phyloP scores from a whole-genome alignment of 768 basidiomycete species.

The Sporobolomyces roseus region DNA sequence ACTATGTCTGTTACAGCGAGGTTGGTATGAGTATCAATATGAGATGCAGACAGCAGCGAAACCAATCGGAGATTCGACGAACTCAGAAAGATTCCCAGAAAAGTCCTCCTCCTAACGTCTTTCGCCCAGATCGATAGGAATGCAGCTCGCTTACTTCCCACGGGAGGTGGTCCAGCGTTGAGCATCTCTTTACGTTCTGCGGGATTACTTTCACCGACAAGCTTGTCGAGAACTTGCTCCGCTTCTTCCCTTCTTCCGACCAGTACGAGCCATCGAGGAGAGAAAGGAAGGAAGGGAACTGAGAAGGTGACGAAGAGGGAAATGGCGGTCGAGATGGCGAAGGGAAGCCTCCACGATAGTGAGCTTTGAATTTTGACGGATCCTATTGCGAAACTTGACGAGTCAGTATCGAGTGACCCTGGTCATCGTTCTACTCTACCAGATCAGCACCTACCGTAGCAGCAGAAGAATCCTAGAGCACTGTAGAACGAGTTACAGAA shows the following conservation, averaged over 20 bases:
- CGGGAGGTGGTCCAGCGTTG: neutral
- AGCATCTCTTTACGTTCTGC: constrained; percentile 42
- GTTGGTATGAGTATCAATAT: no score
- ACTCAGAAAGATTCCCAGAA: constrained; percentile 51
- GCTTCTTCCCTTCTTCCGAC: constrained; percentile 50
- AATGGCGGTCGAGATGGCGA: constrained; percentile 39
- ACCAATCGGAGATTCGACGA: no score
- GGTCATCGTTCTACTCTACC: no score
- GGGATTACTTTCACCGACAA: constrained; percentile 47
- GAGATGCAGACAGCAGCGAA: no score
- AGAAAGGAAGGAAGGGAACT: constrained; percentile 50
- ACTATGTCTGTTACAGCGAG: constrained; percentile 27
- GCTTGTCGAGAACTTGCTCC: constrained; percentile 40
- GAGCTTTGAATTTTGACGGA: constrained; percentile 47
- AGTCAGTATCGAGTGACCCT: constrained; percentile 44
- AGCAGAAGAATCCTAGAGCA: constrained; percentile 43
- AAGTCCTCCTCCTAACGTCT: constrained; percentile 46
- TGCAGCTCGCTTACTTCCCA: constrained; percentile 34
- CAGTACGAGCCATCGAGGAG: constrained; percentile 52
- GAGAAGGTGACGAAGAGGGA: constrained; percentile 45
- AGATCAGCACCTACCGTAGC: constrained; percentile 25
- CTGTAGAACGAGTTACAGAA: no score
- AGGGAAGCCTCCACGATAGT: constrained; percentile 52
- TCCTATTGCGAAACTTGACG: neutral
- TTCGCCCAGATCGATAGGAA: constrained; percentile 41